Percentiles rank a stretch among this genome's conserved stretches.
Conservation (phyloP, 2,329 filamentous ascomycete species). For the Colletotrichum falcatum region DNA sequence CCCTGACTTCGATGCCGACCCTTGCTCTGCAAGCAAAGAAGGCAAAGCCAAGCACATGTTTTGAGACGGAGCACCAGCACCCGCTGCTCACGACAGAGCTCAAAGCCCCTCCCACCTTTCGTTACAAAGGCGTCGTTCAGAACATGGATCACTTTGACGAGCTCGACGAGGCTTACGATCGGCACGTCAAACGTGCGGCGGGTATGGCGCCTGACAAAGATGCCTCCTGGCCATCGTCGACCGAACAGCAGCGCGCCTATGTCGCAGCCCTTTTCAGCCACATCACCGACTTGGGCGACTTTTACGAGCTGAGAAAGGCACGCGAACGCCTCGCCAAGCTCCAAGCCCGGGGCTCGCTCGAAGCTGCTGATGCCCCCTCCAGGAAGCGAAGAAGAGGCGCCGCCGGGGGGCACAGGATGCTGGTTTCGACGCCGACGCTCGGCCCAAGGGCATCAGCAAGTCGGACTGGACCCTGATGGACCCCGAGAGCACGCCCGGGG, state of each 20-base stretch:
- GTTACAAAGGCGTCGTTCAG: neutral
- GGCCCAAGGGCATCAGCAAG: slow-evolving; percentile 20
- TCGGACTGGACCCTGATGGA: slow-evolving; percentile 17
- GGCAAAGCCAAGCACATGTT: neutral
- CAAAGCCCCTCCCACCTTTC: neutral
- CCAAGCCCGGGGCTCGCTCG: neutral
- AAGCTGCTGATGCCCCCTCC: neutral
- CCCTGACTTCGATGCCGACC: neutral
- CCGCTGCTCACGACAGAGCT: neutral
- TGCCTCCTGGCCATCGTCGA: neutral
- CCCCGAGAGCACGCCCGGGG: neutral
- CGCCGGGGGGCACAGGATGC: neutral
- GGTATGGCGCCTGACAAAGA: neutral
- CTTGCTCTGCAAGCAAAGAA: neutral
- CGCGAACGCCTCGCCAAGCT: slow-evolving; percentile 2
- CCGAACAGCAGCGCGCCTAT: neutral
- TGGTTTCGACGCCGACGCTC: neutral
- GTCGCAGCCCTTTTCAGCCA: neutral
- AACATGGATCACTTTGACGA: slow-evolving; percentile 2
- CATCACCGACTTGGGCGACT: neutral
- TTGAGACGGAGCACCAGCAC: neutral
- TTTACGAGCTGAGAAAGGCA: slow-evolving; percentile 25
- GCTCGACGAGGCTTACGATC: slow-evolving; percentile 3
- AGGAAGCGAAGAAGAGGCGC: neutral
- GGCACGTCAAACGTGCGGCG: neutral